phyloP scores from a whole-genome alignment of 352 stramenopile genomes.

The Phytophthora rubi region DNA sequence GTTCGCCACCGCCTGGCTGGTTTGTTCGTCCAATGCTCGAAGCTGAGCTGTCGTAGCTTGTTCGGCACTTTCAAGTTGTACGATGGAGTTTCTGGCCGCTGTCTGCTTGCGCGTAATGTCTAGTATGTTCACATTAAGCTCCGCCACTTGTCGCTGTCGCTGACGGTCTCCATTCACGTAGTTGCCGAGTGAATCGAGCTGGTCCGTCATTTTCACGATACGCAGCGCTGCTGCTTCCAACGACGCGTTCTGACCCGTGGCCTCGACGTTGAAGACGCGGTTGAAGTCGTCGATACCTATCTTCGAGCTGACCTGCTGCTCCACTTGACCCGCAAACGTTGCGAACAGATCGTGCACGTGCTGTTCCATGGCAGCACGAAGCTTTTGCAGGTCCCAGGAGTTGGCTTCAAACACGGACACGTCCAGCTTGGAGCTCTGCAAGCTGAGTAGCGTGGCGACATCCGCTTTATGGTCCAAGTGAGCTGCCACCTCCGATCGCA shows the following conservation, averaged over 20 bases:
- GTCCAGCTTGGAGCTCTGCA: constrained; percentile 68
- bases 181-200: constrained; percentile 51
- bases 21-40: constrained; percentile 26
- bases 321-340: constrained; percentile 60
- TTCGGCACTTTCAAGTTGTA: constrained; percentile 45
- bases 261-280: constrained; percentile 64
- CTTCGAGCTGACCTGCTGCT: constrained; percentile 57
- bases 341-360: constrained; percentile 66
- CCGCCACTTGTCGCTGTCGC: constrained; percentile 53
- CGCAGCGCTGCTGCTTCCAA: constrained; percentile 52
- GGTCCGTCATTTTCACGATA: constrained; percentile 60
- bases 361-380: constrained; percentile 60
- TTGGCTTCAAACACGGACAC: constrained; percentile 67
- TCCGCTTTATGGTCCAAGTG: constrained; percentile 57
- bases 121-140: constrained; percentile 53
- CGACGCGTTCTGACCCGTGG: constrained; percentile 52
- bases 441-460: constrained; percentile 20
- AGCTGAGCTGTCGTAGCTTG: constrained; percentile 41
- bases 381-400: constrained; percentile 60
- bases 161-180: constrained; percentile 56
- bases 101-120: constrained; percentile 63
- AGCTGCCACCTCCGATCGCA: constrained; percentile 40
- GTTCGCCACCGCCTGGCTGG: constrained; percentile 23
- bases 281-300: constrained; percentile 71
- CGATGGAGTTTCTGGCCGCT: constrained; percentile 46